Conservation (phyloP, 2,329 filamentous ascomycete species). For the Diaporthe citrichinensis region DNA sequence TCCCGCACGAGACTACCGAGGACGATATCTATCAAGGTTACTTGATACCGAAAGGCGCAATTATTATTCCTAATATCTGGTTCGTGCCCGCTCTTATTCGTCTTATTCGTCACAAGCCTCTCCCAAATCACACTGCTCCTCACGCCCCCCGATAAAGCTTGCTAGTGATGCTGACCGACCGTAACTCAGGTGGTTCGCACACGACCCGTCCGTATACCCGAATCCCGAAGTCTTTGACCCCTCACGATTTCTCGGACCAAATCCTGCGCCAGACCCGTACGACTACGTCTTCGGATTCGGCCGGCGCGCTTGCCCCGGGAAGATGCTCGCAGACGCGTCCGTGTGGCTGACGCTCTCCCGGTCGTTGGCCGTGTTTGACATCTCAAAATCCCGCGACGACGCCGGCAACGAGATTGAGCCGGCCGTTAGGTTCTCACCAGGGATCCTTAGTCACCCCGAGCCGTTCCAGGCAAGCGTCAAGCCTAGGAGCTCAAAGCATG, state of each 20-base stretch:
- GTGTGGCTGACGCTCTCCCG: slow-evolving; percentile 49
- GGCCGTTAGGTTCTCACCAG: slow-evolving; percentile 39
- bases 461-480: slow-evolving; percentile 45
- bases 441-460: slow-evolving; percentile 46
- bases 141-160: background rate
- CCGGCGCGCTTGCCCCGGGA: slow-evolving; percentile 40
- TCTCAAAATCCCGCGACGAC: slow-evolving; percentile 55
- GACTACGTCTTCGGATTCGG: slow-evolving; percentile 41
- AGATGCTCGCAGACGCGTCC: slow-evolving; percentile 40
- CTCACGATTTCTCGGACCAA: slow-evolving; percentile 42
- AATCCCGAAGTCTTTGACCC: slow-evolving; percentile 40
- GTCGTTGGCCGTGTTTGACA: slow-evolving; percentile 57
- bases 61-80: slow-evolving; percentile 40
- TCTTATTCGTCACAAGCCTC: background rate
- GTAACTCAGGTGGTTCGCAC: slow-evolving; percentile 45
- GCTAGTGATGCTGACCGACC: background rate
- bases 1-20: slow-evolving; percentile 56
- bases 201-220: slow-evolving; percentile 38
- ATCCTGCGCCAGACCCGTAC: slow-evolving; percentile 33
- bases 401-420: slow-evolving; percentile 52
- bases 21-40: slow-evolving; percentile 48
- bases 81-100: slow-evolving; percentile 33
- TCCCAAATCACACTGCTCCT: background rate
- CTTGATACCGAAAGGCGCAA: slow-evolving; percentile 48
- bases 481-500: slow-evolving; percentile 47